Base-by-base conservation (phyloP, 768 basidiomycete species). In the Rhodotorula kratochvilovae region DNA sequence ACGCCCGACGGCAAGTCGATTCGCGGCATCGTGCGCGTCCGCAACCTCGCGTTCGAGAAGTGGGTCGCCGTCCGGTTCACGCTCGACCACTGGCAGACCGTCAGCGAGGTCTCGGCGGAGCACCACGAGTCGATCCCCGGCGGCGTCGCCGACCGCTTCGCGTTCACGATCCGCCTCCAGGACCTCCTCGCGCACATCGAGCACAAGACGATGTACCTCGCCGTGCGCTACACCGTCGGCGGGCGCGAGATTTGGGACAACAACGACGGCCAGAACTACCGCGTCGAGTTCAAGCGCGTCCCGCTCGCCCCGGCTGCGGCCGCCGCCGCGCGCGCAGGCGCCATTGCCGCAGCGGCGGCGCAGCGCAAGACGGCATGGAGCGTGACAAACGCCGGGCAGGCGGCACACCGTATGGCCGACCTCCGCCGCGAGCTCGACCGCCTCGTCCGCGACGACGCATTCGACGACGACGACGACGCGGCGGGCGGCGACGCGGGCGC, bases 61-160 rank as follows among this genome's bases (percentile, higher is more conserved):
- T 86, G 86, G 84, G 84, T 98, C 63, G 89, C 87, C 15, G 86
- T 92, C 35, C 87, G 95, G 39, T 98, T 96, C 81, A 97, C 95
- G 2, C 85, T 94, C 76, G 95, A 98, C 79, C 85, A 84, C 75
- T 98, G 95, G 95, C 91, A 92, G 80, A 99, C 95, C 58, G 94
- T 91, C 68, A 90, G 89, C 80, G 95, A 98, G 80, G 90, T 96
- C 68, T 86, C 88, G 1, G 94, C 88, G 35, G 86, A 85, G 61
- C 89, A 90, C 79, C 80, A 86, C 27, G 84, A 85, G 67, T 73
- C 76, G 77, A 74, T 78, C 73, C 55, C 58, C 56, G 79, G 73
- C 42, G 80, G 81, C 48, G 66, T 64, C 35, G 84, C 85, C 79
- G 92, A 94, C 78, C 83, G 89, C 29, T 95, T 95, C 81, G 79